phyloP scores from a whole-genome alignment of 352 stramenopile genomes.

The Pythium dissotocum region DNA sequence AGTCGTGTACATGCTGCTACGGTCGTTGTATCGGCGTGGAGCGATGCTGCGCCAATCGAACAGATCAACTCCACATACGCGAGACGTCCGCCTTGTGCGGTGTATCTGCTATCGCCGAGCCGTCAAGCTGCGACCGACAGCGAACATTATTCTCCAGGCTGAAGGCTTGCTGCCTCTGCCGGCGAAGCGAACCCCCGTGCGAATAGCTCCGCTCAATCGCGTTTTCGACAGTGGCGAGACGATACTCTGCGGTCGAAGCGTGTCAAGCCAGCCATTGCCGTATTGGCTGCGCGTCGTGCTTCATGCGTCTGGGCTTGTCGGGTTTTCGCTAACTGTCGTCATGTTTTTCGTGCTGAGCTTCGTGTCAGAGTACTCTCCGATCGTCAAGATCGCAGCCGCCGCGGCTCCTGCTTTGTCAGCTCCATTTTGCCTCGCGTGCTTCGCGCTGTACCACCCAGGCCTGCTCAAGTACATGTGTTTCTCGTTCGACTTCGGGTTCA shows the following conservation, averaged over 20 bases:
- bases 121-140: constrained; percentile 16
- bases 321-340: constrained; percentile 8
- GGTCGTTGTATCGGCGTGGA: constrained; percentile 13
- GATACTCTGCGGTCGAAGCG: constrained; percentile 8
- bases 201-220: constrained; percentile 7
- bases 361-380: neutral
- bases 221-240: constrained; percentile 21
- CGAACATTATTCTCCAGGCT: neutral
- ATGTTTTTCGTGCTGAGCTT: constrained; percentile 22
- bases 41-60: neutral
- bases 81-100: neutral
- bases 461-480: constrained; percentile 17
- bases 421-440: constrained; percentile 8
- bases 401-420: constrained; percentile 1
- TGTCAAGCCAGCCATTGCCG: constrained; percentile 2
- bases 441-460: constrained; percentile 20
- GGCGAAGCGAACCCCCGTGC: neutral
- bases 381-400: neutral
- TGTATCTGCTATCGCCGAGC: constrained; percentile 26
- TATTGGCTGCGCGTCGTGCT: neutral
- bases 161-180: neutral
- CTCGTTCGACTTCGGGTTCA: constrained; percentile 25
- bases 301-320: constrained; percentile 1
- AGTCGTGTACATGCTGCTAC: constrained; percentile 15
- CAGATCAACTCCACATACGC: neutral